A percentile compares a stretch with the other conserved stretches of the same genome.
Evolutionary conservation across 345 rosid species (phyloP).

Genomic region (Euphorbia pulcherrima): DNA sequence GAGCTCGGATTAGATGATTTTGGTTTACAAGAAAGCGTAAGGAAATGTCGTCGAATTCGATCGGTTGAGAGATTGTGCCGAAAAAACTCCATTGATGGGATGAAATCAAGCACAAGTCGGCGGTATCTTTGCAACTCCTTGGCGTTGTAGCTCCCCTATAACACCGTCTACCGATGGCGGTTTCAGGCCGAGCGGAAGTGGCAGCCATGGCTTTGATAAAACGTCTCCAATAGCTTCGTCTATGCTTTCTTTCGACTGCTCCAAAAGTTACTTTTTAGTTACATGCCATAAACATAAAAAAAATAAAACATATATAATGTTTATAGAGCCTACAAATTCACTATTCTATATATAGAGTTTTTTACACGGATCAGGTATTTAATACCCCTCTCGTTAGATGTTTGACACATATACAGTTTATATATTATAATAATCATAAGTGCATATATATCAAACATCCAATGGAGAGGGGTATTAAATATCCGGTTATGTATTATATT

Average conservation of each 20-base stretch:
- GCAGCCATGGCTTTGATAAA: constrained; percentile 72
- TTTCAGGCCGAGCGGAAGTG: constrained; percentile 74
- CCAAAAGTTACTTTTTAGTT: background rate
- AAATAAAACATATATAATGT: background rate
- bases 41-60: constrained; percentile 33
- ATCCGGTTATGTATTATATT: too few species aligned
- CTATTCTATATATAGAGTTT: too few species aligned
- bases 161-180: constrained; percentile 71
- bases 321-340: too few species aligned
- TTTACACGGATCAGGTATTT: too few species aligned
- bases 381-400: too few species aligned
- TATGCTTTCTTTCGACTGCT: constrained; percentile 66
- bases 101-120: constrained; percentile 37
- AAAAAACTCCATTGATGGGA: background rate
- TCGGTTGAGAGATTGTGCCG: background rate
- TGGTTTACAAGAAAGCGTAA: background rate
- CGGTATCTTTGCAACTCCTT: constrained; percentile 64
- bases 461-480: too few species aligned
- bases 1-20: constrained; percentile 19
- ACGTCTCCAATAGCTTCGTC: constrained; percentile 74
- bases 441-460: too few species aligned
- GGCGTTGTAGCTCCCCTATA: constrained; percentile 62
- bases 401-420: too few species aligned
- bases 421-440: too few species aligned
- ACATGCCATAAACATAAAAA: background rate